These are phyloP conservation scores for Nepenthes mirabilis DNA, from an alignment of 148 eudicot genomes.

Conservation along the genomic window DNA sequence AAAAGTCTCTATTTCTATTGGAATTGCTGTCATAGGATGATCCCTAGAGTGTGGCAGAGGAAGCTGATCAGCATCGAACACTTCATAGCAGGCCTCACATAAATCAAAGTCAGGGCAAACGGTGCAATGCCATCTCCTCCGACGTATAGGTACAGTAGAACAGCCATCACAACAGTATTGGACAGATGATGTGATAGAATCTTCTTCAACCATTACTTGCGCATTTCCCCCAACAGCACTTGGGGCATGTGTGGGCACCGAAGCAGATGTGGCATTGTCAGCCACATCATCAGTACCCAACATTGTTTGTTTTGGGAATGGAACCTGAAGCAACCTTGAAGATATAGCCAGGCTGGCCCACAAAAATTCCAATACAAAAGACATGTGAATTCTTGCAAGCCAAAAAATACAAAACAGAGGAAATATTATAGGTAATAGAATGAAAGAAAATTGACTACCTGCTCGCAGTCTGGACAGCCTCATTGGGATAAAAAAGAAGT, in stretches of 20 bases:
- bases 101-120: slow-evolving; percentile 98
- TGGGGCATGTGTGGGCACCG: slow-evolving; percentile 36
- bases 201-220: slow-evolving; percentile 91
- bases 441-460: slow-evolving; percentile 35
- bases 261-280: slow-evolving; percentile 48
- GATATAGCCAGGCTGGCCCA: slow-evolving; percentile 83
- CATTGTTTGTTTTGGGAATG: slow-evolving; percentile 99
- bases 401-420: background rate
- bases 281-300: slow-evolving; percentile 63
- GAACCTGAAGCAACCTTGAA: slow-evolving; percentile 98
- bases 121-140: slow-evolving; percentile 96
- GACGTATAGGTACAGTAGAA: slow-evolving; percentile 88
- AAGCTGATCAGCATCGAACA: slow-evolving; percentile 71
- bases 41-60: slow-evolving; percentile 97
- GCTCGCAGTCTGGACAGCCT: slow-evolving; percentile 99
- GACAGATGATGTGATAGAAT: slow-evolving; percentile 86
- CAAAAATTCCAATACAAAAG: slow-evolving; percentile 7
- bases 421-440: background rate
- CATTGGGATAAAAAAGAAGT: slow-evolving; percentile 75
- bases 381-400: slow-evolving; percentile 3
- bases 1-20: slow-evolving; percentile 83
- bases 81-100: slow-evolving; percentile 96
- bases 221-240: slow-evolving; percentile 49
- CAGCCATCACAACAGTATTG: slow-evolving; percentile 99
- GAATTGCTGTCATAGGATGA: slow-evolving; percentile 96